Evolutionary conservation across 352 stramenopile genomes (phyloP).

Genomic region (Pythium sp.): DNA sequence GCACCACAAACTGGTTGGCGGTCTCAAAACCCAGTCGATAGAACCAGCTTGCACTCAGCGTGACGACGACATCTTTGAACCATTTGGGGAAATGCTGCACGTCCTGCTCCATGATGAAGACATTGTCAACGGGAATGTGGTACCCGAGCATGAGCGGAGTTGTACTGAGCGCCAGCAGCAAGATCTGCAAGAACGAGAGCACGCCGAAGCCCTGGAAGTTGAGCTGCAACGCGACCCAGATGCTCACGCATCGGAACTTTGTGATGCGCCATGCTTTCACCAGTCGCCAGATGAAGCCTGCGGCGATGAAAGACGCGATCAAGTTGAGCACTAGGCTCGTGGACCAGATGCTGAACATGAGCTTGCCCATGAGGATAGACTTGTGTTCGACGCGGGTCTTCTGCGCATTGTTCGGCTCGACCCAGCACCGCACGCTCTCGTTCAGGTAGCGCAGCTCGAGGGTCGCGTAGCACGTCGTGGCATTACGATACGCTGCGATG

Average conservation of each 20-base stretch:
- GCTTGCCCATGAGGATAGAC: conserved; percentile 23
- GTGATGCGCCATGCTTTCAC: conserved; percentile 20
- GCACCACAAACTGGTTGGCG: conserved; percentile 22
- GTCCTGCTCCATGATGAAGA: conserved; percentile 25
- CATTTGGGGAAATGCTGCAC: conserved; percentile 19
- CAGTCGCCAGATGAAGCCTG: conserved; percentile 24
- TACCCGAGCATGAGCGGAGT: conserved; percentile 30
- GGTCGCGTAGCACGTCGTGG: conserved; percentile 30
- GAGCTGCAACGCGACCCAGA: conserved; percentile 31
- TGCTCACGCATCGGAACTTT: conserved; percentile 24
- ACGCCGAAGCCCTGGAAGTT: conserved; percentile 39
- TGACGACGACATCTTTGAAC: conserved; percentile 28
- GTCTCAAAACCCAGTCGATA: conserved; percentile 28
- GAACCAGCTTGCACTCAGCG: conserved; percentile 29
- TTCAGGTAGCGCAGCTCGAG: conserved; percentile 38
- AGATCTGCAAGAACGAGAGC: conserved; percentile 25
- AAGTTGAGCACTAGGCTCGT: conserved; percentile 36
- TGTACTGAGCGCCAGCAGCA: conserved; percentile 29
- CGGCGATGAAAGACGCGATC: conserved; percentile 27
- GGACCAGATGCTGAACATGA: conserved; percentile 43
- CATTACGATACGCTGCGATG: conserved; percentile 30
- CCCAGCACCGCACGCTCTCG: conserved; percentile 33
- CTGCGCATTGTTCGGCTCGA: conserved; percentile 25
- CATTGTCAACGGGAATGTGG: conserved; percentile 27
- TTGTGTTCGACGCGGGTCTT: conserved; percentile 24